Base-by-base conservation (phyloP, 177 flowering plant species). In the Vitis hybrid region DNA sequence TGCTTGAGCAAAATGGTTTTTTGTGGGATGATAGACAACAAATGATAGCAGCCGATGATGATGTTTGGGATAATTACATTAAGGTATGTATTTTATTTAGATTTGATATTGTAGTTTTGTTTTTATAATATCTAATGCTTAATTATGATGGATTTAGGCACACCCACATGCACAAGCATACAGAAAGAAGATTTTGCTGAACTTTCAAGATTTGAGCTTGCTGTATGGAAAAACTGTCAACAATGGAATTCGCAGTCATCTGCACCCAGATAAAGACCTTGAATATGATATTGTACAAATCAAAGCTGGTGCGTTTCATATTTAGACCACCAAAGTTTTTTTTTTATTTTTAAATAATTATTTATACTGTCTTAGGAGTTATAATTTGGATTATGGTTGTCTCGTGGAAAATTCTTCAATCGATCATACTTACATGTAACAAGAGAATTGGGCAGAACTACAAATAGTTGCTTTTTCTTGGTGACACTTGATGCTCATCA, bases 21-120 rank as follows among this genome's bases (percentile, higher is more conserved):
- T 74, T 49, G 39, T 74, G 76, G 76, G 76, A 74, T 69, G 72
- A 64, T 14, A 69, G 51, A 31, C 64, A 18, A 50, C 72, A 69
- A 19, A 69, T 69, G 56, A 14, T 74, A 64, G 57, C 52, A 26
- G 76, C 76, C 16, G 72, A 74, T 57, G 72, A 69, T 65, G 16
- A 5, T 64, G 48, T 60, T 31, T 74, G 76, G 76, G 72, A 74
- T 13, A 59, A 39, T 1, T 69, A 70, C 48, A 60, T 48, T 49
- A 65, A 69, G 77, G 77, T 74, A 39, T 19, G 14, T 18, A 39
- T 57, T 12, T 20, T 48, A n/a, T 14, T 33, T 22, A 15, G 19
- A 16, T 67, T 48, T 50, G 55, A 55, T 1, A 29, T 51, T n/a
- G 16, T 2, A 64, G 13, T 58, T 26, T 64, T 10, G 19, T 33